Evolutionary conservation across 768 basidiomycete species (phyloP).

Genomic region (Pulveroboletus ravenelii): DNA sequence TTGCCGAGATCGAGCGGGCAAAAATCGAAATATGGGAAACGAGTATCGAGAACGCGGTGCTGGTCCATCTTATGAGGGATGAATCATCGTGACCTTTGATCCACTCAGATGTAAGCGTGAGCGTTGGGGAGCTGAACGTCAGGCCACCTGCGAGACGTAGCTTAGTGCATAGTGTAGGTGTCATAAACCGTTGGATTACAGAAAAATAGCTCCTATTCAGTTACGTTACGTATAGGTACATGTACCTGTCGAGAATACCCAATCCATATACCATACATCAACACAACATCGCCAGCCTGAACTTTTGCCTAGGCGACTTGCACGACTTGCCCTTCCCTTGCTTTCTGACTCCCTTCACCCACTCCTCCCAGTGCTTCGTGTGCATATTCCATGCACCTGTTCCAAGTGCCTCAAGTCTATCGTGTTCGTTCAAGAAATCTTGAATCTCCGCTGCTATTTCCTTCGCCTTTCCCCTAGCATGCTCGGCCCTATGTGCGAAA

Average conservation of each 20-base stretch:
- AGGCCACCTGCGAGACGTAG: neutral
- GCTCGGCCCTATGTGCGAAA: slow-evolving; percentile 34
- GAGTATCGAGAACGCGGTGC: slow-evolving; percentile 63
- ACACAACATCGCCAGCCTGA: slow-evolving; percentile 10
- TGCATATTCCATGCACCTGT: slow-evolving; percentile 16
- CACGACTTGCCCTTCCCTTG: slow-evolving; percentile 6
- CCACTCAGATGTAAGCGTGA: neutral
- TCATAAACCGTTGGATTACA: neutral
- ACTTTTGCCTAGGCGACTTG: slow-evolving; percentile 13
- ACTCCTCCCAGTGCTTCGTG: slow-evolving; percentile 19
- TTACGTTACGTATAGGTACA: slow-evolving; percentile 22
- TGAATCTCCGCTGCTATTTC: slow-evolving; percentile 36
- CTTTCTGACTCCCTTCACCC: slow-evolving; percentile 4
- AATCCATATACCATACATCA: slow-evolving; percentile 1
- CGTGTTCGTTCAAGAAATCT: slow-evolving; percentile 19
- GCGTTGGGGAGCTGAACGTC: neutral
- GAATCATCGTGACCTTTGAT: neutral
- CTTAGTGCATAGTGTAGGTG: neutral
- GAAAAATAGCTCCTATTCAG: slow-evolving; percentile 7
- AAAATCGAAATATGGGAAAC: slow-evolving; percentile 72
- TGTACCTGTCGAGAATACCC: slow-evolving; percentile 1
- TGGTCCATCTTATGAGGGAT: slow-evolving; percentile 44
- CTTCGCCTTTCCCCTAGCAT: slow-evolving; percentile 45
- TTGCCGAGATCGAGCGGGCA: slow-evolving; percentile 51
- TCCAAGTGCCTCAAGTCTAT: slow-evolving; percentile 15